Base-by-base conservation (phyloP, 306 rosid species). In the Benincasa hispida region DNA sequence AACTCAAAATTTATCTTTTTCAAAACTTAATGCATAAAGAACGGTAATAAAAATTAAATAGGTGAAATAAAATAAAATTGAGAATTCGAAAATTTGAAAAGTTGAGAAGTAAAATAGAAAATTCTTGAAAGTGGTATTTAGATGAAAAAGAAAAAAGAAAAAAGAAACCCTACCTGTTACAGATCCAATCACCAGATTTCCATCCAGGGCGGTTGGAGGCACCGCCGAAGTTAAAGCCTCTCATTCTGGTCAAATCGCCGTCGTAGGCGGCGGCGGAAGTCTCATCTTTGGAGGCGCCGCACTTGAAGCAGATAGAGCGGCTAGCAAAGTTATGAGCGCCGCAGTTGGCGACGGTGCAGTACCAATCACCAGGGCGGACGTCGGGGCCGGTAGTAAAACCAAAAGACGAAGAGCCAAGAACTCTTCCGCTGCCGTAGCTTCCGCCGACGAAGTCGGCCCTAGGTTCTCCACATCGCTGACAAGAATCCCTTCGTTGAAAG, bases 171-270 rank as follows among this genome's bases (percentile, higher is more conserved):
- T 58, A 91, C 97, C 97, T 90, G 72, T 85, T 81, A 82, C 98
- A 92, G 55, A 92, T 84, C 98, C 98, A 92, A 82, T 92, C 98
- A 24, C 98, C 98, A 25, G 96, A 90, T 84, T 92, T 92, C 98
- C 98, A 92, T 42, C 84, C 87, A 1, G 98, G 86, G 63, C 92
- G 96, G 61, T 86, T 75, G 14, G 96, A 87, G 86, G 81, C 81
- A 30, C 72, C 51, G 21, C 72, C 81, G 50, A 67, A 27, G 61
- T 75, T 83, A 22, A 83, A 86, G 32, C 83, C 81, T 83, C 93
- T 86, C 34, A 87, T 48, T 41, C 90, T 57, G 7, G 91, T 30
- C 41, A 86, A 77, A 79, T 89, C 94, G 11, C 74, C 66, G 30
- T 89, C 95, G 51, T 3, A 84, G 19, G 82, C 67, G 70, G 53